These are phyloP conservation scores for Spathaspora sp. DNA, from an alignment of 805 yeast species.

Conservation along the genomic window DNA sequence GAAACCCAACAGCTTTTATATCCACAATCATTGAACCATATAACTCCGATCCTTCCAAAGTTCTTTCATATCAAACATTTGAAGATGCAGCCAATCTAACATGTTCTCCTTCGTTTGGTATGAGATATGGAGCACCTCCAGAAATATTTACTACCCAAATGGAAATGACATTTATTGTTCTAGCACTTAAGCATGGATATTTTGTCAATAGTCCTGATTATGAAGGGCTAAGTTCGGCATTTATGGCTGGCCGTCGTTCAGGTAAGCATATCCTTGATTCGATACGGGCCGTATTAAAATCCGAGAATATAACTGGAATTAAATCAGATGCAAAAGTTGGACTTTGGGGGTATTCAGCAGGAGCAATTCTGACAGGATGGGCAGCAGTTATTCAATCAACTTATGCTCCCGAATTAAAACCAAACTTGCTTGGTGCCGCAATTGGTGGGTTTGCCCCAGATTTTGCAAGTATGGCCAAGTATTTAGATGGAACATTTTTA, in stretches of 20 bases:
- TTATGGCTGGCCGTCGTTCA: conserved; percentile 28
- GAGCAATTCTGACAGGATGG: conserved; percentile 35
- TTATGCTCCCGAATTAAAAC: conserved; percentile 30
- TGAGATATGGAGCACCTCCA: conserved; percentile 11
- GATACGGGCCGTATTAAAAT: conserved; percentile 22
- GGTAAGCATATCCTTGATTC: conserved; percentile 29
- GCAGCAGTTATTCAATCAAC: conserved; percentile 33
- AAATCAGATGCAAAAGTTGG: conserved; percentile 15
- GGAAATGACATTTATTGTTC: conserved; percentile 15
- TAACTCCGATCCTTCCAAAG: conserved; percentile 22
- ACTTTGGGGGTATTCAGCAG: conserved; percentile 39
- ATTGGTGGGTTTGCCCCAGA: conserved; percentile 37
- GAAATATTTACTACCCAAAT: conserved; percentile 11
- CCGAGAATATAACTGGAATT: conserved; percentile 16
- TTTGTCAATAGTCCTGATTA: conserved; percentile 32
- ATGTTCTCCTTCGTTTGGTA: conserved; percentile 26
- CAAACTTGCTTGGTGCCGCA: conserved; percentile 25
- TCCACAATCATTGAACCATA: conserved; percentile 27
- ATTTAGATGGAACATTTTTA: conserved; percentile 21
- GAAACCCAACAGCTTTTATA: conserved; percentile 22
- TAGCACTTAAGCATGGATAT: conserved; percentile 25
- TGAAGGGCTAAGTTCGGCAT: conserved; percentile 30
- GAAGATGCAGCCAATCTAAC: conserved; percentile 24
- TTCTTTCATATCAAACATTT: conserved; percentile 25
- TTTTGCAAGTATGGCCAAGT: conserved; percentile 21